Percentiles rank a stretch among this genome's conserved stretches.
Conservation (phyloP, 2,329 filamentous ascomycete species). For the Metarhizium album region DNA sequence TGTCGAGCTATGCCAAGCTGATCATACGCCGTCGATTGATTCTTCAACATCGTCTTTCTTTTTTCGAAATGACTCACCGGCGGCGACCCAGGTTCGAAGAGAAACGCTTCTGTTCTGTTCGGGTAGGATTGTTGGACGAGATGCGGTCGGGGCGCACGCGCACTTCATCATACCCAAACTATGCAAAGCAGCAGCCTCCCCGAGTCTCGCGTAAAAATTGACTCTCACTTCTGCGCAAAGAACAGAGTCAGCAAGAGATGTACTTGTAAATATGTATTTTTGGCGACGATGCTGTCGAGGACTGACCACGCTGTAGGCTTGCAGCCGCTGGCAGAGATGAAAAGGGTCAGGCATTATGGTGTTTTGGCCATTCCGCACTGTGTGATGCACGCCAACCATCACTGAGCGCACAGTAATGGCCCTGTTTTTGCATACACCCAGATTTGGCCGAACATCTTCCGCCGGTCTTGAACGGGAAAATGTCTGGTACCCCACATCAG, state of each 20-base stretch:
- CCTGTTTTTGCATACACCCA: slow-evolving; percentile 1
- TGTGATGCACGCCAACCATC: neutral
- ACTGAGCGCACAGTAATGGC: neutral
- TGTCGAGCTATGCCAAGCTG: neutral
- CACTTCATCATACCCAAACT: too few relatives aligned
- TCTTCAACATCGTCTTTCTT: neutral
- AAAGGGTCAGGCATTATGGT: neutral
- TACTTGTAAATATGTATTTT: too few relatives aligned
- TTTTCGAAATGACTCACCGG: neutral
- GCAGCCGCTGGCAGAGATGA: too few relatives aligned
- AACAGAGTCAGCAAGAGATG: too few relatives aligned
- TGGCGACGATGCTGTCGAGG: too few relatives aligned
- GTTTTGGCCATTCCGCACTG: neutral
- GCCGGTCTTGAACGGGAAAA: slow-evolving; percentile 8
- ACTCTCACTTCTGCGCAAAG: too few relatives aligned
- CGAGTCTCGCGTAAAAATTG: too few relatives aligned
- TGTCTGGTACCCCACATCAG: slow-evolving; percentile 23
- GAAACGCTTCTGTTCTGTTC: too few relatives aligned
- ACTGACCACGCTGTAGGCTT: too few relatives aligned
- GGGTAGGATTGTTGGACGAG: too few relatives aligned
- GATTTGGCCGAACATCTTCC: slow-evolving; percentile 20
- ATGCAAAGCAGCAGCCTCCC: too few relatives aligned
- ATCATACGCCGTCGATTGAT: neutral
- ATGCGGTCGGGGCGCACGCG: too few relatives aligned
- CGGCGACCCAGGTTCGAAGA: neutral